phyloP scores from a whole-genome alignment of 768 basidiomycete genomes.

The Auriscalpium orientale region DNA sequence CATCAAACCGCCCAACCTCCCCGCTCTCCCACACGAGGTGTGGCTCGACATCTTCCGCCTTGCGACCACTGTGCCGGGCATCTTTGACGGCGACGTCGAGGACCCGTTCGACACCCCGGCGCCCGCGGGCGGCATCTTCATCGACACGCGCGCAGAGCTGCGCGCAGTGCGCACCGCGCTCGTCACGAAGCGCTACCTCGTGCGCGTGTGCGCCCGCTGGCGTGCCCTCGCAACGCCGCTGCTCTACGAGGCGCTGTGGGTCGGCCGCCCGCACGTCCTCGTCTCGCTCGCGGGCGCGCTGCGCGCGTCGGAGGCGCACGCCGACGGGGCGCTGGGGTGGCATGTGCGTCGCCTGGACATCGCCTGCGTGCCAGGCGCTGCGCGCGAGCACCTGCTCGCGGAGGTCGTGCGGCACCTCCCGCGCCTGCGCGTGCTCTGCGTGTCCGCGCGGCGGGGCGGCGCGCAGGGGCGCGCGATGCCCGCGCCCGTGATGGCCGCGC shows the following conservation, averaged over 20 bases:
- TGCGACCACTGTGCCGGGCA: neutral
- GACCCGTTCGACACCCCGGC: neutral
- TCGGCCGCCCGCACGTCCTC: neutral
- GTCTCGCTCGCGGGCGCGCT: neutral
- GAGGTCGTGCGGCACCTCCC: neutral
- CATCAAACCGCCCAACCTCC: neutral
- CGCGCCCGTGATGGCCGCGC: neutral
- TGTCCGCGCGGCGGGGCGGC: neutral
- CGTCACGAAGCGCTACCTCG: neutral
- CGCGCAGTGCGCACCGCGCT: neutral
- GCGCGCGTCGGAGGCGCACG: neutral
- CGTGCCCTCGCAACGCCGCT: slow-evolving; percentile 1
- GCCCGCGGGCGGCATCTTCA: neutral
- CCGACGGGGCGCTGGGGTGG: neutral
- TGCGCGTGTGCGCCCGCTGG: slow-evolving; percentile 1
- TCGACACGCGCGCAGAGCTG: neutral
- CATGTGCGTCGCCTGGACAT: neutral
- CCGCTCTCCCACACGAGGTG: slow-evolving; percentile 1
- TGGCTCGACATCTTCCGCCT: neutral
- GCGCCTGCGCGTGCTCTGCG: neutral
- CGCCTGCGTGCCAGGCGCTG: neutral
- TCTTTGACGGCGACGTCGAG: neutral
- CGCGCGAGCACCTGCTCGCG: neutral
- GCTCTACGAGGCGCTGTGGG: neutral
- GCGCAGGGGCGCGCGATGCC: neutral